Evolutionary conservation across 345 rosid genomes (phyloP).

Genomic region (Rubroshorea leprosula): DNA sequence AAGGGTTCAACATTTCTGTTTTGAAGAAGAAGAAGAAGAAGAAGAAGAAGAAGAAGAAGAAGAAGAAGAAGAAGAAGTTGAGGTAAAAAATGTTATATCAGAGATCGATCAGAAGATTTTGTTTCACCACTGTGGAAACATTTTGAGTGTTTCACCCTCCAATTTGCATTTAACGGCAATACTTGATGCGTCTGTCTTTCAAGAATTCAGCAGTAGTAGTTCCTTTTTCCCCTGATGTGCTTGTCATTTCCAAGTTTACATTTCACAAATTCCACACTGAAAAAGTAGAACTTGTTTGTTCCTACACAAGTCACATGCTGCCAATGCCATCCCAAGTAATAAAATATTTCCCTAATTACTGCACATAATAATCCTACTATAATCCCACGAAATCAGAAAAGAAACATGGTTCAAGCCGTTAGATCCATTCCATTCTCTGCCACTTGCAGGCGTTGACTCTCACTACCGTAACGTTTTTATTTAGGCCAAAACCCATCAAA

Average conservation of each 20-base stretch:
- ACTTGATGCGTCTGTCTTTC: background rate
- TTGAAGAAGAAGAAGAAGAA: no score
- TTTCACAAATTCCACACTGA: background rate
- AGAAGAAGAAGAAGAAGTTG: no score
- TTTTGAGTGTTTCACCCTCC: background rate
- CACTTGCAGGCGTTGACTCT: slow-evolving; percentile 8
- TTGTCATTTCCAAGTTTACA: background rate
- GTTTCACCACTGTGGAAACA: background rate
- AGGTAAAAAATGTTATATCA: no score
- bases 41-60: no score
- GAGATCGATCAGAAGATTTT: no score
- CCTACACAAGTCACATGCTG: background rate
- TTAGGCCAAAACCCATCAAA: background rate
- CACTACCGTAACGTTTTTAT: background rate
- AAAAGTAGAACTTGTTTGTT: background rate
- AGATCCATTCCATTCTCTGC: background rate
- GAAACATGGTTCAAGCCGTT: background rate
- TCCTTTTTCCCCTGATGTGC: background rate
- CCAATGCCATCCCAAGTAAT: no score
- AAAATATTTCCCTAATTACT: no score
- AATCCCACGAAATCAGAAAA: no score
- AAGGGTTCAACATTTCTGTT: no score
- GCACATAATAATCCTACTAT: no score
- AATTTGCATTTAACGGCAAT: background rate
- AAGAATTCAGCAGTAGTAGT: background rate